These are phyloP conservation scores for Phaeotremella fagi DNA, from an alignment of 768 basidiomycete genomes.

Conservation along the genomic window DNA sequence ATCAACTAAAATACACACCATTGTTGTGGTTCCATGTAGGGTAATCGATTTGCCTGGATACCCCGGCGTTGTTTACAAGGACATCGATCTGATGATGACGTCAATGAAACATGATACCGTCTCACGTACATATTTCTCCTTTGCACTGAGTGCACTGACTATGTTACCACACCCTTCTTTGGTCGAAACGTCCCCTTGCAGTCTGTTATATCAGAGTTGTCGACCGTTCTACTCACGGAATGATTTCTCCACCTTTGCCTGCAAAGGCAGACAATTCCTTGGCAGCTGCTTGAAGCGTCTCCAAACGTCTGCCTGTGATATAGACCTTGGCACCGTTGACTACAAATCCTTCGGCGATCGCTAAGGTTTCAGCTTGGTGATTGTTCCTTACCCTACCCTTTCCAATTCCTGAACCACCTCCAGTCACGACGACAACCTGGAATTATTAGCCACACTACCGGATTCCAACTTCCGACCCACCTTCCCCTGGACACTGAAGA, in stretches of 20 bases:
- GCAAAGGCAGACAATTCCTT: slow-evolving; percentile 15
- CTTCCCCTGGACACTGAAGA: background rate
- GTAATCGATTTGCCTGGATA: slow-evolving; percentile 13
- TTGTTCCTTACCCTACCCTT: slow-evolving; percentile 12
- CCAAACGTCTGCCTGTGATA: slow-evolving; percentile 38
- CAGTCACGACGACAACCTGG: slow-evolving; percentile 35
- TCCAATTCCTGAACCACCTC: slow-evolving; percentile 49
- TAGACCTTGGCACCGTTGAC: slow-evolving; percentile 36
- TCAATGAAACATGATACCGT: background rate
- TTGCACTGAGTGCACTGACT: slow-evolving; percentile 9
- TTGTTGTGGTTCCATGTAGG: slow-evolving; percentile 18
- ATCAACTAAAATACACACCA: slow-evolving; percentile 9
- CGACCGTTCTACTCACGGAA: background rate
- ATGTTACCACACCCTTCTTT: slow-evolving; percentile 16
- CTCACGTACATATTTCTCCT: slow-evolving; percentile 3
- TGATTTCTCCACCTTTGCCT: background rate
- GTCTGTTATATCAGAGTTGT: slow-evolving; percentile 2
- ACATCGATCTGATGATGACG: slow-evolving; percentile 14
- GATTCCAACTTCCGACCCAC: background rate
- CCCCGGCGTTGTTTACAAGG: slow-evolving; percentile 34
- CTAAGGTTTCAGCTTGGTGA: too few relatives aligned
- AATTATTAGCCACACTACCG: background rate
- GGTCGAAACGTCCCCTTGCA: slow-evolving; percentile 27
- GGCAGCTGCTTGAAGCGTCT: slow-evolving; percentile 29
- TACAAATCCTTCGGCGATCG: slow-evolving; percentile 14